Base-by-base conservation (phyloP, 768 basidiomycete genomes). In the Termitomyces titanicus region DNA sequence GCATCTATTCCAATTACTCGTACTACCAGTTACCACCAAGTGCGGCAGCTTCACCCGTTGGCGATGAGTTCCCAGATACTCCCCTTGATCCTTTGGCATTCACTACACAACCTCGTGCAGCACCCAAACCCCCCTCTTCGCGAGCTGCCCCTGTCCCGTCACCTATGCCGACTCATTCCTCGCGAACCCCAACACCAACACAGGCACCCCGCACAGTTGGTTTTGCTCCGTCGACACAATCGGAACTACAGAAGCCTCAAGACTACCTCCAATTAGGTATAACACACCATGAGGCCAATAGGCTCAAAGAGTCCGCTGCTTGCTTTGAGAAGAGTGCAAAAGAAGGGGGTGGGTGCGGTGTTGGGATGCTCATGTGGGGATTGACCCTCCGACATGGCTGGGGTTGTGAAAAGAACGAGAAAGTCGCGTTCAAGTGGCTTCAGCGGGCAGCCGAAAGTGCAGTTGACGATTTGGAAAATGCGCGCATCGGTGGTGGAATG, bases 361-460 rank as follows among this genome's bases (percentile, higher is more conserved):
- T 92, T 4, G 94, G 94, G 17, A 94, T 94, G 92, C 70, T 95
- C 56, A 92, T 96, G 89, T 94, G 89, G 81, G 94, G 93, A 0
- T 72, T 96, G 39, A 76, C 91, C 29, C 72, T 94, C 63, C 76
- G 93, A 49, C 90, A 93, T 66, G 93, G 92, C 2, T 96, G 94
- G 93, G 94, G 93, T 3, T 84, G 85, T 60, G 72, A 78, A 66
- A 86, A 88, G 78, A 84, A 92, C 62, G 91, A 94, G 68, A 82
- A 79, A 68, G 70, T 74, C 37, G 93, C 84, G 9, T 95, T 94
- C 71, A 82, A 80, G 64, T 95, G 92, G 90, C 70, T 96, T 59
- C 79, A 83, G 56, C 82, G 81, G 56, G 93, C 94, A 4, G 92
- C 92, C 8, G 91, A 94, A 69, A 72, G 74, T 47, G 92, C 92